These are phyloP conservation scores for Drosera capensis DNA, from an alignment of 148 eudicot genomes.

Conservation along the genomic window DNA sequence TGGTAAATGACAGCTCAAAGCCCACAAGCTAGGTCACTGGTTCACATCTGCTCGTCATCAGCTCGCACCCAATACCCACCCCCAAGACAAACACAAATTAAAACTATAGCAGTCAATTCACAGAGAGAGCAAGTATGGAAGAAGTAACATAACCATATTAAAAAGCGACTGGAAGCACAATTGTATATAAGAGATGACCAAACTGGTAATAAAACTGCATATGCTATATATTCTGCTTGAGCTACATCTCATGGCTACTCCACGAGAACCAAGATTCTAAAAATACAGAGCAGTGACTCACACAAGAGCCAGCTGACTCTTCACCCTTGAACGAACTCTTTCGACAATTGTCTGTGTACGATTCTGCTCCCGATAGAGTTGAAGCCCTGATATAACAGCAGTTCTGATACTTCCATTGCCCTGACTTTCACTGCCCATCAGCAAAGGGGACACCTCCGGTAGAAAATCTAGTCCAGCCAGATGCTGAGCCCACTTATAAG, in stretches of 20 bases:
- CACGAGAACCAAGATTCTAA: slow-evolving; percentile 12
- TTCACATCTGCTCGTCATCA: too few species aligned
- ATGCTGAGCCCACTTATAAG: slow-evolving; percentile 96
- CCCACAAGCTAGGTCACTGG: too few species aligned
- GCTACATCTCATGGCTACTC: slow-evolving; percentile 2
- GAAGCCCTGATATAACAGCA: slow-evolving; percentile 55
- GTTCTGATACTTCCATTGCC: slow-evolving; percentile 32
- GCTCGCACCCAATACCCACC: too few species aligned
- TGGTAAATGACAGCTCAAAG: too few species aligned
- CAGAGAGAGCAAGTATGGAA: too few species aligned
- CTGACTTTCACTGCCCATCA: slow-evolving; percentile 23
- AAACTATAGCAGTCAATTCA: too few species aligned
- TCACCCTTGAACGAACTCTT: slow-evolving; percentile 73
- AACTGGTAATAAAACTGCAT: too few species aligned
- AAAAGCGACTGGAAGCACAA: too few species aligned
- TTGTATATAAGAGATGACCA: too few species aligned
- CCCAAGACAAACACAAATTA: too few species aligned
- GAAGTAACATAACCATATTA: too few species aligned
- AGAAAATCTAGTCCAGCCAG: slow-evolving; percentile 87
- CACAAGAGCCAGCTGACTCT: slow-evolving; percentile 88
- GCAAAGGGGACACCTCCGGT: slow-evolving; percentile 76
- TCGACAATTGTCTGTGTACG: slow-evolving; percentile 74
- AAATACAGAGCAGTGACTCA: slow-evolving; percentile 60
- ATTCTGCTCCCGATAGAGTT: slow-evolving; percentile 81
- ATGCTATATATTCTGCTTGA: background rate